A percentile compares a stretch with the other conserved stretches of the same genome.
Conservation (phyloP, 768 basidiomycete species). For the Mycena vulgaris region DNA sequence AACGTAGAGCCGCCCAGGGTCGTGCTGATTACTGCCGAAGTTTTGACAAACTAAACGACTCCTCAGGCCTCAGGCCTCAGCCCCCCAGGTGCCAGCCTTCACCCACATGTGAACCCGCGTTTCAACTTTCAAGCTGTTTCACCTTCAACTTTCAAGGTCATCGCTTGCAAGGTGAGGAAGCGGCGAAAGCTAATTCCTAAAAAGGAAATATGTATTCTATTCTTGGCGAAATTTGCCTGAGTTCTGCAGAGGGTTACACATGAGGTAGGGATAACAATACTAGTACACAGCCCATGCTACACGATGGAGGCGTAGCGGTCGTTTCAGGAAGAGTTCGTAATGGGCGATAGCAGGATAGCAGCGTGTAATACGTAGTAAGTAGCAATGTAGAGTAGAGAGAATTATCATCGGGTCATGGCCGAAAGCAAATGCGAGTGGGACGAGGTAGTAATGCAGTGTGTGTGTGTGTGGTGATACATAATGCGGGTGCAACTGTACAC, state of each 20-base stretch:
- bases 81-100: no score
- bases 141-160: no score
- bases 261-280: neutral
- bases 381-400: constrained; percentile 5
- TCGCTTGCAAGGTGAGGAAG: no score
- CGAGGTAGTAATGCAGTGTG: constrained; percentile 31
- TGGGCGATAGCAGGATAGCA: constrained; percentile 12
- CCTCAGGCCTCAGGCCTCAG: no score
- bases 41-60: no score
- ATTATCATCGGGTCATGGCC: neutral
- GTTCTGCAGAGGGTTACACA: no score
- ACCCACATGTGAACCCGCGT: no score
- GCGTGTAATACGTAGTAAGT: neutral
- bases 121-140: no score
- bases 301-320: neutral
- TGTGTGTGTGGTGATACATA: constrained; percentile 33
- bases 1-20: no score
- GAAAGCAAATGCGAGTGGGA: constrained; percentile 18
- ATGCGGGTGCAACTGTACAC: constrained; percentile 15
- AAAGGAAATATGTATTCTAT: constrained; percentile 5
- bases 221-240: neutral
- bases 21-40: no score
- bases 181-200: neutral
- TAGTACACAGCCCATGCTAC: constrained; percentile 22
- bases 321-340: constrained; percentile 16